Conservation (phyloP, 2,329 filamentous ascomycete genomes). For the Bipolaris gigantea region DNA sequence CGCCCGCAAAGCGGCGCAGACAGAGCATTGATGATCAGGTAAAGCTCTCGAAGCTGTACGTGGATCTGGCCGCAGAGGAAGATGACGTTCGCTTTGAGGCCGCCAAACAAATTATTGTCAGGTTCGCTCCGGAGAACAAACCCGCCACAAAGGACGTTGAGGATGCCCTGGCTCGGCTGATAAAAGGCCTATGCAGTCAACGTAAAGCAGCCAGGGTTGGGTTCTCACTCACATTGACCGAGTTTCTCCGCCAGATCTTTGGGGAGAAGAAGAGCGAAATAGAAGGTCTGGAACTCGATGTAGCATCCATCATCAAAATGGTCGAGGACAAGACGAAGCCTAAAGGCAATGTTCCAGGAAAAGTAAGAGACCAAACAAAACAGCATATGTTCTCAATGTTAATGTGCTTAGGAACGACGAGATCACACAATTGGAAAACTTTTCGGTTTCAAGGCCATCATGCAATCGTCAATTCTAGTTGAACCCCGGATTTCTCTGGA, state of each 20-base stretch:
- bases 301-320: slow-evolving; percentile 53
- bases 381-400: slow-evolving; percentile 10
- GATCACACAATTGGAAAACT: slow-evolving; percentile 84
- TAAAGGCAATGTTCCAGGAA: slow-evolving; percentile 56
- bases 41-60: slow-evolving; percentile 51
- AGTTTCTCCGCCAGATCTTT: slow-evolving; percentile 73
- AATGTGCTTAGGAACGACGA: slow-evolving; percentile 70
- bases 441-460: slow-evolving; percentile 84
- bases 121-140: slow-evolving; percentile 44
- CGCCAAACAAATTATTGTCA: slow-evolving; percentile 49
- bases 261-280: slow-evolving; percentile 44
- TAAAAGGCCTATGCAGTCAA: slow-evolving; percentile 85
- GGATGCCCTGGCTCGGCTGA: slow-evolving; percentile 57
- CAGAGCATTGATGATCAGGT: slow-evolving; percentile 46
- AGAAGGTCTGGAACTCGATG: slow-evolving; percentile 41
- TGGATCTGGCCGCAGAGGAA: slow-evolving; percentile 52
- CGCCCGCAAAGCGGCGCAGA: slow-evolving; percentile 38
- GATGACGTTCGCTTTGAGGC: slow-evolving; percentile 49
- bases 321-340: slow-evolving; percentile 57
- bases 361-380: slow-evolving; percentile 45
- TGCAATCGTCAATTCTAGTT: slow-evolving; percentile 76
- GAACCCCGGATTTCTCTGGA: slow-evolving; percentile 55
- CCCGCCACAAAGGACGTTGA: slow-evolving; percentile 46
- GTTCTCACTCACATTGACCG: slow-evolving; percentile 85
- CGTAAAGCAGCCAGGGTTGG: slow-evolving; percentile 86